A percentile compares a stretch with the other conserved stretches of the same genome.
Evolutionary conservation across 2,329 filamentous ascomycete species (phyloP).

Genomic region (Colletotrichum orchidophilum): DNA sequence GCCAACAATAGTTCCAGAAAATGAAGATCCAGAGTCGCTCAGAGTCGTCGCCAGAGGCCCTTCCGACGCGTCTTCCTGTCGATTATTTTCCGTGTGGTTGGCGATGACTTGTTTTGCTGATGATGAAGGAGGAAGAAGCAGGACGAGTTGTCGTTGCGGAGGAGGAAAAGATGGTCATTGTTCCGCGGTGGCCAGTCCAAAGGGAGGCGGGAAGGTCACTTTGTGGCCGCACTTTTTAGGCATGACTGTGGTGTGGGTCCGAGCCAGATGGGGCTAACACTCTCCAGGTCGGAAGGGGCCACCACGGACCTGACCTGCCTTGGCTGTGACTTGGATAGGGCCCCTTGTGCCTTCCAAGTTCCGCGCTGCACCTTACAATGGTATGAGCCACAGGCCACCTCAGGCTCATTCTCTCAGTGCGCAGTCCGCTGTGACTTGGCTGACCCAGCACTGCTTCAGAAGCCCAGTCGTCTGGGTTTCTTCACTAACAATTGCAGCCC

Average conservation of each 20-base stretch:
- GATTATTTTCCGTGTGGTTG: conserved; percentile 22
- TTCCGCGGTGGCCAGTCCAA: conserved; percentile 29
- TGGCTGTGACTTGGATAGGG: conserved; percentile 19
- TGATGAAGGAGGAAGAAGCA: conserved; percentile 33
- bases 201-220: conserved; percentile 27
- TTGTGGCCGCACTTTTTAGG: conserved; percentile 26
- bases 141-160: conserved; percentile 25
- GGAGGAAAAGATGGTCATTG: conserved; percentile 39
- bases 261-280: conserved; percentile 3
- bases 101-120: conserved; percentile 19
- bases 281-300: not conserved
- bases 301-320: conserved; percentile 13
- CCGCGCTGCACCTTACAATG: not conserved
- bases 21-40: conserved; percentile 3
- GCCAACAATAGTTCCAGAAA: conserved; percentile 12
- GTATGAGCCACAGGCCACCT: conserved; percentile 1
- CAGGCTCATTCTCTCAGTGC: too few relatives aligned
- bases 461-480: too few relatives aligned
- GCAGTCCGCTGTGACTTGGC: too few relatives aligned
- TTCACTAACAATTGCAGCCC: not conserved
- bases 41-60: conserved; percentile 11
- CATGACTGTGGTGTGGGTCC: conserved; percentile 23
- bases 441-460: too few relatives aligned
- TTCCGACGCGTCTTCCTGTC: conserved; percentile 29
- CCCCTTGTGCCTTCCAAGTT: conserved; percentile 7